A percentile compares a stretch with the other conserved stretches of the same genome.
Conservation (phyloP, 352 stramenopile species). For the Phytopythium cucurbitacearum region DNA sequence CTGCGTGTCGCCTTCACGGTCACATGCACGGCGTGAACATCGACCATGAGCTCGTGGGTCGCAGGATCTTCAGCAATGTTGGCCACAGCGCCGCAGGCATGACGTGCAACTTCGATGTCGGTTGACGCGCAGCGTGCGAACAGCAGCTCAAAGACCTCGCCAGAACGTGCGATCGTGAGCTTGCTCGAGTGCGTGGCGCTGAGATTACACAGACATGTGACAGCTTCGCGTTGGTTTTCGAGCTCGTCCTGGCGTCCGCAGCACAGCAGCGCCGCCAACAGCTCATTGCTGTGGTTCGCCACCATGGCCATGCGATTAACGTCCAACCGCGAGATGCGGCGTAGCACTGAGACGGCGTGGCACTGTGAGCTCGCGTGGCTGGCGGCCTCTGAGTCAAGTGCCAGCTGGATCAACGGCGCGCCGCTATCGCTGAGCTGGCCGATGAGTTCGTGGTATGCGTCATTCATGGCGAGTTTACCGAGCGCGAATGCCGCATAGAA, state of each 20-base stretch:
- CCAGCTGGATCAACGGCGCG: constrained; percentile 46
- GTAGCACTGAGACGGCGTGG: constrained; percentile 89
- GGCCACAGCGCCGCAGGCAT: constrained; percentile 88
- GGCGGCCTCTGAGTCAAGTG: constrained; percentile 40
- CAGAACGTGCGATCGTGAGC: constrained; percentile 43
- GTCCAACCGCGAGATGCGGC: constrained; percentile 78
- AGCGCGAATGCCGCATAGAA: constrained; percentile 93
- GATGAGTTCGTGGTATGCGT: constrained; percentile 60
- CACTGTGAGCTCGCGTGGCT: constrained; percentile 64
- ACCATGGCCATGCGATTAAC: constrained; percentile 87
- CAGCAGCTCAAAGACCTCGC: constrained; percentile 42
- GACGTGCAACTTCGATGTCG: constrained; percentile 90
- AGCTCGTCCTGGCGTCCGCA: constrained; percentile 40
- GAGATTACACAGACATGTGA: constrained; percentile 86
- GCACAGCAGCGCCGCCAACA: constrained; percentile 49
- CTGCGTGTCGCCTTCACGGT: constrained; percentile 87
- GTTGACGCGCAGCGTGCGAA: constrained; percentile 69
- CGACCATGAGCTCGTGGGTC: constrained; percentile 81
- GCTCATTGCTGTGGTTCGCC: constrained; percentile 30
- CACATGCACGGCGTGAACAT: constrained; percentile 87
- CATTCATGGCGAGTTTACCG: constrained; percentile 90
- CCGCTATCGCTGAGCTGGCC: constrained; percentile 46
- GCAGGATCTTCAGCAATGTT: constrained; percentile 88
- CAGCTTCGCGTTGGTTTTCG: constrained; percentile 89
- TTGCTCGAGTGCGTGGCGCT: constrained; percentile 81